Evolutionary conservation across 2,329 filamentous ascomycete genomes (phyloP).

Genomic region (Trichoderma pleuroti): DNA sequence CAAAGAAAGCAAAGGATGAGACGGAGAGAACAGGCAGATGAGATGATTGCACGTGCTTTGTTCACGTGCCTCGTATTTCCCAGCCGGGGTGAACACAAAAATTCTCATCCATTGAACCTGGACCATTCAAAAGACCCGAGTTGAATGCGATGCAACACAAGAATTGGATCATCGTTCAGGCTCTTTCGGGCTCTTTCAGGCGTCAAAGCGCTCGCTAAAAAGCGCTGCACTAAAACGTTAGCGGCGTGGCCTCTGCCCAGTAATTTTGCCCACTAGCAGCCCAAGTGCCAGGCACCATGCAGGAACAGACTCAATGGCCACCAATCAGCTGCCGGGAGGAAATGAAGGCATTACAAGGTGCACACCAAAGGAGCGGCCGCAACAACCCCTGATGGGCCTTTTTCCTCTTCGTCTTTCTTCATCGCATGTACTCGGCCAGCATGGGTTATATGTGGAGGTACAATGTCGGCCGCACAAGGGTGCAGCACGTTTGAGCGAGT

Average conservation of each 20-base stretch:
- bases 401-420: neutral
- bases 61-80: neutral
- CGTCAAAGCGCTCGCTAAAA: neutral
- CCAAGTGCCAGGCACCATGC: conserved; percentile 16
- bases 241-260: neutral
- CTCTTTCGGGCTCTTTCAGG: neutral
- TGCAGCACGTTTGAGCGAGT: neutral
- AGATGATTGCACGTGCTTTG: neutral
- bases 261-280: neutral
- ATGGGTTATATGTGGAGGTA: neutral
- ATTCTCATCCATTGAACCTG: neutral
- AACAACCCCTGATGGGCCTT: neutral
- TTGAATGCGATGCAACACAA: neutral
- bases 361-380: neutral
- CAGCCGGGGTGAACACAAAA: neutral
- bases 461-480: neutral
- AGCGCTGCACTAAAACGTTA: neutral
- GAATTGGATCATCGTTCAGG: neutral
- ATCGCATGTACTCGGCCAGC: neutral
- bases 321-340: conserved; percentile 3
- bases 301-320: neutral
- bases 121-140: neutral
- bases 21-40: neutral
- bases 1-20: neutral
- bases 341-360: conserved; percentile 7